Base-by-base conservation (phyloP, 805 yeast species). In the Starmera dryadoides region DNA sequence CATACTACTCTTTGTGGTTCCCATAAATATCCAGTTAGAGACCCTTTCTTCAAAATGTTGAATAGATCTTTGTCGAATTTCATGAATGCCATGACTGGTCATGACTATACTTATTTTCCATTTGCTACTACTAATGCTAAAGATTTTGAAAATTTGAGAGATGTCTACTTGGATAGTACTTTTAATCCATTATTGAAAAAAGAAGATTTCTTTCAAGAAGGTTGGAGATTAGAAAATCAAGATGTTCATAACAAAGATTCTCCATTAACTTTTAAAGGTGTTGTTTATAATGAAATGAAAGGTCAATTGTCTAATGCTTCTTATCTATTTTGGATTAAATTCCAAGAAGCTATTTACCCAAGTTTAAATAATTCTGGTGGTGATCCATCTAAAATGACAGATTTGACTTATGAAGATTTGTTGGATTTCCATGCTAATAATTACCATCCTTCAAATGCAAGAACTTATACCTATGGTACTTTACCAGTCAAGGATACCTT, bases 21-120 rank as follows among this genome's bases (percentile, higher is more conserved):
- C 1, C 69, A 74, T 41, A 84, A 82, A 55, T 93, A 78, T 59
- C 97, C 97, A 3, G 96, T 93, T 2, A 70, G 97, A 48, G 98
- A 93, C 62, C 98, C 98, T 2, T 93, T 93, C 60, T 93, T 93
- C 74, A 91, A 91, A 59, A 93, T 93, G 98, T 69, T 91, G 42
- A 91, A 88, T 59, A 66, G 97, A 46, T 87, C 97, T n/a, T 65
- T 93, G 52, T 80, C 96, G 26, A 93, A 87, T 58, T 93, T 88
- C 62, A 93, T 93, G 98, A 93, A 93, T 58, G 98, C 98, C 8
- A 86, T 93, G 96, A 93, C 98, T 0, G 98, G 95, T 18, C 89
- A 85, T 50, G 98, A 93, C 61, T 89, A 88, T 56, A 93, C 98
- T 0, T 89, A 79, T 60, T 93, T 85, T 53, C 98, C 98, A 4